Conservation (phyloP, 352 stramenopile genomes). For the Globisporangium cystogenes region DNA sequence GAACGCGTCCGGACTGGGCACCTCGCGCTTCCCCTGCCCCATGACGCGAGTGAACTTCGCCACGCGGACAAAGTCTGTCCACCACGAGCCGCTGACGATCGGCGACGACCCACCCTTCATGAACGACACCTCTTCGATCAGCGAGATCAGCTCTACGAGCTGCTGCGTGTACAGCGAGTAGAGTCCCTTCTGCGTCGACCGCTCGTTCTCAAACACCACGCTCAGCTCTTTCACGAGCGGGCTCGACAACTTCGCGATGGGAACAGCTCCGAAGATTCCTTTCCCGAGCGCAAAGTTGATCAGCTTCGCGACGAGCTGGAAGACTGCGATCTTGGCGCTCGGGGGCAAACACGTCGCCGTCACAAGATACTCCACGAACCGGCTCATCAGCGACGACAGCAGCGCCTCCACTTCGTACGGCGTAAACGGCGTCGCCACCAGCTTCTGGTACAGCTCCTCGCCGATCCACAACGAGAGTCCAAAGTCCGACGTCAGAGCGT, state of each 20-base stretch:
- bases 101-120: constrained; percentile 44
- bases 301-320: constrained; percentile 50
- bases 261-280: constrained; percentile 44
- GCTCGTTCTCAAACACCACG: constrained; percentile 59
- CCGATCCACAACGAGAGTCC: constrained; percentile 68
- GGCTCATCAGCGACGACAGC: constrained; percentile 38
- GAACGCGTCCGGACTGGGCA: constrained; percentile 24
- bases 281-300: constrained; percentile 61
- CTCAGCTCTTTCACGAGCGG: constrained; percentile 42
- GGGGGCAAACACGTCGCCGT: constrained; percentile 27
- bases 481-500: constrained; percentile 62
- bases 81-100: constrained; percentile 41
- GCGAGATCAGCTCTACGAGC: constrained; percentile 49
- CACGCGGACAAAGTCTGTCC: constrained; percentile 54
- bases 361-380: constrained; percentile 44
- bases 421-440: constrained; percentile 40
- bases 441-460: constrained; percentile 60
- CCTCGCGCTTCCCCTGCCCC: constrained; percentile 32
- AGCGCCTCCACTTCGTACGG: constrained; percentile 61
- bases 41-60: constrained; percentile 53
- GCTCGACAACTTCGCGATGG: constrained; percentile 48
- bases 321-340: constrained; percentile 42
- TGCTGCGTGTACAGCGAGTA: constrained; percentile 70
- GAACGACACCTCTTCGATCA: constrained; percentile 53
- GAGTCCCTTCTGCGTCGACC: constrained; percentile 48